Evolutionary conservation across 805 yeast genomes (phyloP).

Genomic region (Zygosaccharomyces bailii): DNA sequence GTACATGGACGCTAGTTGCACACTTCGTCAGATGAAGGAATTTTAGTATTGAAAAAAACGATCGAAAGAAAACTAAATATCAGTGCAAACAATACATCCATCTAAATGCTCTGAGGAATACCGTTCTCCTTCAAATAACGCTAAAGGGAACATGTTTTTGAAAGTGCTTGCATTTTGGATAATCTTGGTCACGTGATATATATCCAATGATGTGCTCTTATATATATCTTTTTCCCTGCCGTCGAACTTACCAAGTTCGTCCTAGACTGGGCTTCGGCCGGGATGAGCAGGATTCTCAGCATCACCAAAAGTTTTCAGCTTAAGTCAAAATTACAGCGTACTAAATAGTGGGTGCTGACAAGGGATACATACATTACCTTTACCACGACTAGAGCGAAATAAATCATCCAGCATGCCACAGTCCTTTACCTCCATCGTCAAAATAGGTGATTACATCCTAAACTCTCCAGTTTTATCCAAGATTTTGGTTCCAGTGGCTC

Average conservation of each 20-base stretch:
- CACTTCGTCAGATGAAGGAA: too few species aligned
- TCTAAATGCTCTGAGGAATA: too few species aligned
- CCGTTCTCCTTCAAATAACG: too few species aligned
- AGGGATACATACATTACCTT: background rate
- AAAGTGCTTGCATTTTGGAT: too few species aligned
- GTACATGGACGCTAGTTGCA: too few species aligned
- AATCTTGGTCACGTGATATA: conserved; percentile 9
- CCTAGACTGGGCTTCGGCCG: background rate
- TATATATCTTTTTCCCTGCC: conserved; percentile 1
- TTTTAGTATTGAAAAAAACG: too few species aligned
- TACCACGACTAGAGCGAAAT: background rate
- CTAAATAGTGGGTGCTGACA: too few species aligned
- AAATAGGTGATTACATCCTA: conserved; percentile 72
- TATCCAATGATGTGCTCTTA: conserved; percentile 7
- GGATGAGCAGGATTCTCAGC: background rate
- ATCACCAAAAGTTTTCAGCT: background rate
- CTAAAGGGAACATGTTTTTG: too few species aligned
- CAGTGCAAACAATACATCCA: too few species aligned
- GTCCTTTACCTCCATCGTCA: conserved; percentile 65
- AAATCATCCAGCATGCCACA: conserved; percentile 31
- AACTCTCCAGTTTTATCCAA: conserved; percentile 75
- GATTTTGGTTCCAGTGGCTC: conserved; percentile 75
- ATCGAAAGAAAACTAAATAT: too few species aligned
- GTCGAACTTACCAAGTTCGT: background rate
- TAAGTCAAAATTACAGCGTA: too few species aligned